phyloP scores from a whole-genome alignment of 2,329 filamentous ascomycete genomes.

The Colletotrichum sp. region DNA sequence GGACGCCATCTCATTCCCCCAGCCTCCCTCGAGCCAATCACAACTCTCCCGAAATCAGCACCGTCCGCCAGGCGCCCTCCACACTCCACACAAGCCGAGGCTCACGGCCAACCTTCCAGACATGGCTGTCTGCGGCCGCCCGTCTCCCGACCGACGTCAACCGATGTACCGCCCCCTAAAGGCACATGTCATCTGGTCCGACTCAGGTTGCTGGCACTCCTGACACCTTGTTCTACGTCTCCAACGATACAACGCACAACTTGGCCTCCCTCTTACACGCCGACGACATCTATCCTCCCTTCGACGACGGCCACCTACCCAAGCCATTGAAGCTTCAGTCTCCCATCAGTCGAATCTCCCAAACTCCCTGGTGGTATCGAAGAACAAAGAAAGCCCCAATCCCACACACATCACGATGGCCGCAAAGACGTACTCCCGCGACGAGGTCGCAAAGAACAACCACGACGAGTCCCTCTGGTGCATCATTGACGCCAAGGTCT shows the following conservation, averaged over 20 bases:
- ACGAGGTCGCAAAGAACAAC: conserved; percentile 77
- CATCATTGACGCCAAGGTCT: conserved; percentile 86
- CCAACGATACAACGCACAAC: neutral
- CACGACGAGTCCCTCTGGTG: conserved; percentile 79
- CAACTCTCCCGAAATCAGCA: conserved; percentile 16
- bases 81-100: conserved; percentile 16
- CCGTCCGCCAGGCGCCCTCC: conserved; percentile 4
- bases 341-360: neutral
- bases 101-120: conserved; percentile 12
- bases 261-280: neutral
- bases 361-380: neutral
- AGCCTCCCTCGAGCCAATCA: conserved; percentile 6
- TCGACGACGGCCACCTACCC: neutral
- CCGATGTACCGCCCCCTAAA: neutral
- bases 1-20: conserved; percentile 9
- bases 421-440: conserved; percentile 59
- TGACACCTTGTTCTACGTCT: neutral
- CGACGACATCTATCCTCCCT: neutral
- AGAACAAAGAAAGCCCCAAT: neutral
- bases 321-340: neutral
- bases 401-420: conserved; percentile 30
- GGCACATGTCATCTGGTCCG: neutral
- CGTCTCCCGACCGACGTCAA: conserved; percentile 11
- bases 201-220: neutral
- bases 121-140: neutral